These are phyloP conservation scores for Penicillium lagena DNA, from an alignment of 495 filamentous ascomycete genomes.

Conservation along the genomic window DNA sequence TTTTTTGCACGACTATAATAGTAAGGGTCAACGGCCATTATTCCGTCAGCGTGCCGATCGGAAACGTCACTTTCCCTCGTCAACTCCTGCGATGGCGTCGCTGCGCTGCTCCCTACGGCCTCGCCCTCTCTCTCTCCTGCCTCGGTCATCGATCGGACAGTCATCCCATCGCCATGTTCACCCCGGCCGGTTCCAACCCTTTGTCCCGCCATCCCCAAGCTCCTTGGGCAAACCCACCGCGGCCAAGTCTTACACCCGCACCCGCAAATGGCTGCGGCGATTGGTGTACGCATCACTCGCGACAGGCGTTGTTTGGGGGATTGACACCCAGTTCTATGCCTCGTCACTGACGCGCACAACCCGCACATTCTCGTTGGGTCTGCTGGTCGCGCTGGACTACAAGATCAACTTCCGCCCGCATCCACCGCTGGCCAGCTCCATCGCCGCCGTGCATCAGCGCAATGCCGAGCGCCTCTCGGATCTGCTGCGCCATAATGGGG, in stretches of 20 bases:
- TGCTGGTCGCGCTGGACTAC: slow-evolving; percentile 86
- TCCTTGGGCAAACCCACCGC: slow-evolving; percentile 70
- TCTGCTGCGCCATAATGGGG: slow-evolving; percentile 78
- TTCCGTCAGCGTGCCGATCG: too few relatives aligned
- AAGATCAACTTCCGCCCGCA: slow-evolving; percentile 89
- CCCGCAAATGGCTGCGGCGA: slow-evolving; percentile 69
- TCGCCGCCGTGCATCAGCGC: slow-evolving; percentile 67
- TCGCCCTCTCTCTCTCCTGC: slow-evolving; percentile 2
- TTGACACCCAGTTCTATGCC: slow-evolving; percentile 71
- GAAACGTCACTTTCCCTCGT: background rate
- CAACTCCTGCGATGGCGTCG: slow-evolving; percentile 19
- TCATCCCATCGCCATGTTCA: slow-evolving; percentile 19
- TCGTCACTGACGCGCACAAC: slow-evolving; percentile 71
- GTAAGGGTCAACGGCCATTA: too few relatives aligned
- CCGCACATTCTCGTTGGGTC: slow-evolving; percentile 70
- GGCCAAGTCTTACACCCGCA: slow-evolving; percentile 57
- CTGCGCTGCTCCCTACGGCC: slow-evolving; percentile 22
- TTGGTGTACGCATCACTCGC: slow-evolving; percentile 56
- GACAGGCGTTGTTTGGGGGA: slow-evolving; percentile 52
- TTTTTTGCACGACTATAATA: too few relatives aligned
- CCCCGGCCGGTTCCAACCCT: slow-evolving; percentile 52
- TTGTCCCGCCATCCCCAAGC: slow-evolving; percentile 72
- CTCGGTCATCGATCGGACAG: slow-evolving; percentile 5
- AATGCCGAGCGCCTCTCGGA: slow-evolving; percentile 77
- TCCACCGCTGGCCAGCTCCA: slow-evolving; percentile 60